Percentiles rank a stretch among this genome's conserved stretches.
These are phyloP conservation scores for Beauveria brongniartii DNA, from an alignment of 2,329 filamentous ascomycete species.

Conservation along the genomic window DNA sequence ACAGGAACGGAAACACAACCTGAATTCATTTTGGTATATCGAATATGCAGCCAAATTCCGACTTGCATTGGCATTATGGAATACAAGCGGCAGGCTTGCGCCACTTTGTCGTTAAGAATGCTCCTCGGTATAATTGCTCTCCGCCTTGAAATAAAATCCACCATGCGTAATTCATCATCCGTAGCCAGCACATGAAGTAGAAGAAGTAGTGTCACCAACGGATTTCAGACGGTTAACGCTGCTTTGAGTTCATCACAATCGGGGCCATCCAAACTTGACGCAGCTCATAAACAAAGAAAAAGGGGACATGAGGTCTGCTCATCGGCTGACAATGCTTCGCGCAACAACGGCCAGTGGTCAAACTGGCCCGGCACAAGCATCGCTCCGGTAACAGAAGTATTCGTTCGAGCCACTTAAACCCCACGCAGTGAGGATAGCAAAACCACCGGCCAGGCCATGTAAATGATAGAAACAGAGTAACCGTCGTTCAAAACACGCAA, in stretches of 20 bases:
- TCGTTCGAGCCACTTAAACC: not conserved
- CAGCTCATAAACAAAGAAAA: slow-evolving; percentile 17
- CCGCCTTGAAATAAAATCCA: slow-evolving; percentile 7
- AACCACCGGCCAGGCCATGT: slow-evolving; percentile 1
- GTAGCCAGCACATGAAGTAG: slow-evolving; percentile 6
- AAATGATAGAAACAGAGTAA: slow-evolving; percentile 10
- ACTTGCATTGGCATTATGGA: slow-evolving; percentile 6
- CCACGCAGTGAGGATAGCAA: not conserved
- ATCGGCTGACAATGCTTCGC: not conserved
- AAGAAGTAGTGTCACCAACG: slow-evolving; percentile 6
- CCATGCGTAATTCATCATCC: slow-evolving; percentile 12
- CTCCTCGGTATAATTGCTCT: slow-evolving; percentile 11
- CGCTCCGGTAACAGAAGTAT: not conserved
- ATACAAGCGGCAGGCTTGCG: slow-evolving; percentile 11
- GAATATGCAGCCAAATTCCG: slow-evolving; percentile 11
- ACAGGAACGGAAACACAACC: not conserved
- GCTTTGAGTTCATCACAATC: slow-evolving; percentile 10
- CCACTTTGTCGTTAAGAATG: slow-evolving; percentile 7
- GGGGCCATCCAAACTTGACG: slow-evolving; percentile 11
- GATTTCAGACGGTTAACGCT: slow-evolving; percentile 5
- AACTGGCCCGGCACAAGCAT: not conserved
- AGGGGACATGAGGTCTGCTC: slow-evolving; percentile 6
- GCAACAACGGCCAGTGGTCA: not conserved
- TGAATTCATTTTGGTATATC: slow-evolving; percentile 12
- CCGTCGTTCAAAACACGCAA: slow-evolving; percentile 8